phyloP scores from a whole-genome alignment of 1,284 basidiomycete genomes.

The Fomitopsis betulina region DNA sequence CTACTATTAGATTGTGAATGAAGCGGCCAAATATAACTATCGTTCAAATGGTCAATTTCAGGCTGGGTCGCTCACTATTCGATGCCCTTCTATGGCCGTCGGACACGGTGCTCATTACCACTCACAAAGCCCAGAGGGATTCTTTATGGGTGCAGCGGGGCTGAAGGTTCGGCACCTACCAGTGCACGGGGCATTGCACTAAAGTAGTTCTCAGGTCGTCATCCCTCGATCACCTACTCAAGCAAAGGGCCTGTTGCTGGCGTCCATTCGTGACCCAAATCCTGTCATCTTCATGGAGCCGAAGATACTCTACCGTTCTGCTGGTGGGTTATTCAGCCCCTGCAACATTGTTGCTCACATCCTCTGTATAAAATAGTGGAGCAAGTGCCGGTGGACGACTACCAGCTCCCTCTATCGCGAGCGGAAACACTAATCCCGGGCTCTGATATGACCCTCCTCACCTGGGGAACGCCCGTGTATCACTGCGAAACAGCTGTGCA shows the following conservation, averaged over 20 bases:
- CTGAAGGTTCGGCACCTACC: slow-evolving; percentile 58
- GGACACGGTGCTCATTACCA: slow-evolving; percentile 94
- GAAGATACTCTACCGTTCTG: slow-evolving; percentile 83
- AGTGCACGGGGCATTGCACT: background rate
- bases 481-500: slow-evolving; percentile 80
- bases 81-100: slow-evolving; percentile 87
- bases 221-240: slow-evolving; percentile 92
- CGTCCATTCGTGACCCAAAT: slow-evolving; percentile 87
- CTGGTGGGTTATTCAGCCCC: slow-evolving; percentile 38
- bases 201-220: slow-evolving; percentile 56
- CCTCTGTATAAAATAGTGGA: slow-evolving; percentile 54
- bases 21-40: slow-evolving; percentile 92
- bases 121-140: slow-evolving; percentile 92
- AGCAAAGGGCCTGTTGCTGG: slow-evolving; percentile 86
- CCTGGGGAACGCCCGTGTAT: slow-evolving; percentile 92
- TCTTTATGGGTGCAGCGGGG: slow-evolving; percentile 88
- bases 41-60: slow-evolving; percentile 84
- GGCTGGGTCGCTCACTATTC: slow-evolving; percentile 83
- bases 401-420: slow-evolving; percentile 70
- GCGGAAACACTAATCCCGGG: slow-evolving; percentile 78
- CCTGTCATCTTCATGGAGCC: slow-evolving; percentile 96
- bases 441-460: slow-evolving; percentile 81
- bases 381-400: slow-evolving; percentile 90
- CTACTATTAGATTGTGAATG: slow-evolving; percentile 77
- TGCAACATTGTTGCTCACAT: too few relatives aligned